phyloP scores from a whole-genome alignment of 768 basidiomycete species.

The Chalciporus chontae region DNA sequence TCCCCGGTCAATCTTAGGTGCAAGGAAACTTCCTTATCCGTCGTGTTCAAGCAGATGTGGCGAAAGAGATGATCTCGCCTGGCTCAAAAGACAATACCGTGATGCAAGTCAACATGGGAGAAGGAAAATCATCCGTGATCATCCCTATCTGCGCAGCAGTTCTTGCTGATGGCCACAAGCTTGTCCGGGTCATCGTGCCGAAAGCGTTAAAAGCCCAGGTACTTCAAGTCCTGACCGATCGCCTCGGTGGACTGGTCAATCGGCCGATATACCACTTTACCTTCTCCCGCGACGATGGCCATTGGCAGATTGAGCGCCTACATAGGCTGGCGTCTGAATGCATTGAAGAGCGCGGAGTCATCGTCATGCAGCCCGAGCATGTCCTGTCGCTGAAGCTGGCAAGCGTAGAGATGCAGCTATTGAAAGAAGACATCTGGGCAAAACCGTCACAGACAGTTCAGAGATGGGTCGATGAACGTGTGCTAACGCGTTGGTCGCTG shows the following conservation, averaged over 20 bases:
- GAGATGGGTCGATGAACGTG: background rate
- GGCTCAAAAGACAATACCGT: constrained; percentile 30
- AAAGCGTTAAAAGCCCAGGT: constrained; percentile 40
- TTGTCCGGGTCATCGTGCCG: constrained; percentile 45
- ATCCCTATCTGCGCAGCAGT: constrained; percentile 39
- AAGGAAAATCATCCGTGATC: constrained; percentile 46
- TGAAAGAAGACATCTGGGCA: background rate
- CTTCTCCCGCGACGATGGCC: constrained; percentile 33
- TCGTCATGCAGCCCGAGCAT: constrained; percentile 49
- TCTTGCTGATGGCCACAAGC: constrained; percentile 38
- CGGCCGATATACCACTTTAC: constrained; percentile 45
- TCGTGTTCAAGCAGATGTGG: constrained; percentile 35
- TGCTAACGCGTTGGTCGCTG: background rate
- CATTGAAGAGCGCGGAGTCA: constrained; percentile 32
- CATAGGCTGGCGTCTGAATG: constrained; percentile 35
- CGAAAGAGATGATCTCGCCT: constrained; percentile 43
- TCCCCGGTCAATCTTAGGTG: constrained; percentile 27
- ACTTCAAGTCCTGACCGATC: constrained; percentile 40
- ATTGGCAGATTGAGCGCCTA: constrained; percentile 18
- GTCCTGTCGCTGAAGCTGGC: constrained; percentile 45
- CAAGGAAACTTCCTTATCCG: constrained; percentile 40
- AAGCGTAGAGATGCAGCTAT: constrained; percentile 34
- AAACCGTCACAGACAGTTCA: constrained; percentile 12
- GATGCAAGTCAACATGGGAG: constrained; percentile 53
- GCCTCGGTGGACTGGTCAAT: constrained; percentile 40